Evolutionary conservation across 2,329 filamentous ascomycete species (phyloP), one percentile per base, ranked within the genome.

Genomic region (Cercospora sesami): DNA sequence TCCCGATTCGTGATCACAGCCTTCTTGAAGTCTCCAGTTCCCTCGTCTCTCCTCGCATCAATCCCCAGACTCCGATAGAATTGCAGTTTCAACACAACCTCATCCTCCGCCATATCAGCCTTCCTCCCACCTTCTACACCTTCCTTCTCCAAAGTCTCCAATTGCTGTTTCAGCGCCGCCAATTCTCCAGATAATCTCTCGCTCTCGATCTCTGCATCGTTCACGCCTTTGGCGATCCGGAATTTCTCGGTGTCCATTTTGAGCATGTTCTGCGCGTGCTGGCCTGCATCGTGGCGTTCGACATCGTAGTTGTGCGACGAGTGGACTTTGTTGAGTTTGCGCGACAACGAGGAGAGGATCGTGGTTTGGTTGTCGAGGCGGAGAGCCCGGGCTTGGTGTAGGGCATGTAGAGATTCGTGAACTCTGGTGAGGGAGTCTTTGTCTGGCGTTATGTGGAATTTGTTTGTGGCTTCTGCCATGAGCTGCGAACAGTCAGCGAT

Each of bases 391-490:
- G 93, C 91, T 77, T 93, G 89, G 74, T 92, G 87, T n/a, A 99
- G 89, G 0, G 91, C 91, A 8, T 89, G 87, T 63, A 97, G 86
- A 0, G 92, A 94, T 79, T 94, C 92, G 79, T 89, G 88, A 78
- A 98, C 91, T 78, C 95, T 93, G 21, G 90, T 85, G 21, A 98
- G 87, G 23, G 92, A 91, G 72, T 89, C 84, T 77, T 93, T 95
- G 85, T 99, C 95, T 10, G 92, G 92, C 21, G 87, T 85, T 76
- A 94, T 96, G 83, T 96, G 95, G 88, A 99, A 99, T 85, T 97
- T 97, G 75, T 89, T 86, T 76, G 96, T 91, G 51, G 94, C 97
- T 82, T 96, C 91, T 78, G 90, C 87, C 82, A 99, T 96, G 77
- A 97, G 90, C 48, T 53, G 45, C 66, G 70, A 58, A 72, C 67